Evolutionary conservation across 495 filamentous ascomycete species (phyloP).

Genomic region (Xylaria sp.): DNA sequence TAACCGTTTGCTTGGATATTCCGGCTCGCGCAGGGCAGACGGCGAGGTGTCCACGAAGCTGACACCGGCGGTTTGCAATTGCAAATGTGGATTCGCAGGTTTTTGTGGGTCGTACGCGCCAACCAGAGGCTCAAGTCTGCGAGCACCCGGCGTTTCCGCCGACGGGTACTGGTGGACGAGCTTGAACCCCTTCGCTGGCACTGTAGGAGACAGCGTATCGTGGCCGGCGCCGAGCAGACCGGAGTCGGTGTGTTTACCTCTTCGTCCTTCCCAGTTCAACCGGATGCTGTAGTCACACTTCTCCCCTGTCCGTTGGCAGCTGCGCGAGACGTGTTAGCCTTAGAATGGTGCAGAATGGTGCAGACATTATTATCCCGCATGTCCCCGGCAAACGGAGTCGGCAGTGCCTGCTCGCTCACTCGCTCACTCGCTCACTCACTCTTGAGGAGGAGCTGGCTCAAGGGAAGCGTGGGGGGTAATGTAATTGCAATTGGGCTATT

Average conservation of each 20-base stretch:
- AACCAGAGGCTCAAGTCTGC: conserved; percentile 42
- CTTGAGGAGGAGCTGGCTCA: not conserved
- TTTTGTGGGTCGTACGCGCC: conserved; percentile 31
- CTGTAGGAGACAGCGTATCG: conserved; percentile 48
- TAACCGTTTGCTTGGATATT: conserved; percentile 36
- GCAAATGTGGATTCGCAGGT: conserved; percentile 27
- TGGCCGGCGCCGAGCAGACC: conserved; percentile 42
- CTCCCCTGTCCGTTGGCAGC: conserved; percentile 76
- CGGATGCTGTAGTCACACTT: conserved; percentile 86
- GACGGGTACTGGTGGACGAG: conserved; percentile 49
- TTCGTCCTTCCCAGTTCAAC: conserved; percentile 82
- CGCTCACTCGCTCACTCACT: too few species aligned
- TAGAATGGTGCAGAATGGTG: not conserved
- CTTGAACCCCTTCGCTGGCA: conserved; percentile 53
- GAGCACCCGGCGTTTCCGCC: conserved; percentile 47
- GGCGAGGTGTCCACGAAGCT: conserved; percentile 30
- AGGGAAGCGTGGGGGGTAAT: conserved; percentile 28
- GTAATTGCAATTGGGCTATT: too few species aligned
- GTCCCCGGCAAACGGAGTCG: not conserved
- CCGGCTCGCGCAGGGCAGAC: conserved; percentile 29
- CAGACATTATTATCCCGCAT: not conserved
- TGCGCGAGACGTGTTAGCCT: conserved; percentile 34
- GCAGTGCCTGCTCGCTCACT: too few species aligned
- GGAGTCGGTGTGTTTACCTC: conserved; percentile 54
- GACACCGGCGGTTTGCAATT: conserved; percentile 25